Conservation (phyloP, 1,284 basidiomycete genomes). For the Puccinia coronata region DNA sequence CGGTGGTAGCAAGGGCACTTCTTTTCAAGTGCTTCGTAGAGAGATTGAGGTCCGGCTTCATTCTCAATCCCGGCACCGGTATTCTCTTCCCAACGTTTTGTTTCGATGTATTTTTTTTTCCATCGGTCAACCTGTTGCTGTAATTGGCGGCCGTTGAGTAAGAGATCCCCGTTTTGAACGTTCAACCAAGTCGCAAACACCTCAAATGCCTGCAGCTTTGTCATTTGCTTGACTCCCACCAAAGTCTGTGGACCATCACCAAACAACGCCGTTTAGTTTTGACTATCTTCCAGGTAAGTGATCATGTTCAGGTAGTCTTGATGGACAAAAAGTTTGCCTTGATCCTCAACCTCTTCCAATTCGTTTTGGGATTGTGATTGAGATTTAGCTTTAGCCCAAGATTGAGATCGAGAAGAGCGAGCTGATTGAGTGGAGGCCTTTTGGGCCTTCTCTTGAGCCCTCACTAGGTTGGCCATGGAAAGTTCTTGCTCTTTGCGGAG, state of each 20-base stretch:
- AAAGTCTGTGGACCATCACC: background rate
- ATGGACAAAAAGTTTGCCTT: background rate
- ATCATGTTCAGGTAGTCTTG: background rate
- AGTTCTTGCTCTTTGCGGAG: background rate
- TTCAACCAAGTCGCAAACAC: background rate
- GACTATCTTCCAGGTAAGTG: background rate
- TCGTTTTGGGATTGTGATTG: too few species aligned
- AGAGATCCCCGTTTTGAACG: background rate
- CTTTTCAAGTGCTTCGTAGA: background rate
- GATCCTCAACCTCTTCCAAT: background rate
- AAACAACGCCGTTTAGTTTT: background rate
- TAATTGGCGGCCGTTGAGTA: background rate
- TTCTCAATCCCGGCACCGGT: background rate
- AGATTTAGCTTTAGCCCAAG: too few species aligned
- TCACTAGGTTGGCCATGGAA: background rate
- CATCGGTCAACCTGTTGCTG: background rate
- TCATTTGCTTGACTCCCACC: background rate
- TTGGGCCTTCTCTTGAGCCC: background rate
- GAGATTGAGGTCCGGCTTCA: background rate
- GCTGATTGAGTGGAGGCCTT: background rate
- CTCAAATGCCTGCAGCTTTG: background rate
- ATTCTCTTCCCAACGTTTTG: background rate
- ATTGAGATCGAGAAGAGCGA: background rate
- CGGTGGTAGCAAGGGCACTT: slow-evolving; percentile 17
- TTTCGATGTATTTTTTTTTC: background rate